These are phyloP conservation scores for Nemania bipapillata DNA, from an alignment of 2,329 filamentous ascomycete species.

Conservation along the genomic window DNA sequence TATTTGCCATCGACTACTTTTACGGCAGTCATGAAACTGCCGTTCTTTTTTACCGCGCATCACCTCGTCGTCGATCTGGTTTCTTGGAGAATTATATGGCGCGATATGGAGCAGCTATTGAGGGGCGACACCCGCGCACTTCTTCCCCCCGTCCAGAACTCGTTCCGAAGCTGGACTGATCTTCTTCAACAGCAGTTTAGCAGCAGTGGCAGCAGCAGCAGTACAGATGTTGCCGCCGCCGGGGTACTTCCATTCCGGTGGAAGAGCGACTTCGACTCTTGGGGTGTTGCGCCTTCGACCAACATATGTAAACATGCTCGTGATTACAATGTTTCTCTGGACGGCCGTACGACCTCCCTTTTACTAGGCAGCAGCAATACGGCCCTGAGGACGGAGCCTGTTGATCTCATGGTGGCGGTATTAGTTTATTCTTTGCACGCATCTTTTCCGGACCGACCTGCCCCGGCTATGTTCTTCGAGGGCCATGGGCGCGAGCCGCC, in stretches of 20 bases:
- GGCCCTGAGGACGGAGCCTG: not conserved
- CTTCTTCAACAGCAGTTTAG: slow-evolving; percentile 1
- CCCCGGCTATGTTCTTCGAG: slow-evolving; percentile 4
- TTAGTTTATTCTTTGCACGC: not conserved
- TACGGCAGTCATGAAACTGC: slow-evolving; percentile 4
- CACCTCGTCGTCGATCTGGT: slow-evolving; percentile 18
- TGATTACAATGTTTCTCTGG: slow-evolving; percentile 15
- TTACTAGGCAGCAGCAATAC: slow-evolving; percentile 2
- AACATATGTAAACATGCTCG: slow-evolving; percentile 15
- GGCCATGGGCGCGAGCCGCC: slow-evolving; percentile 13
- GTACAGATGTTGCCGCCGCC: slow-evolving; percentile 13
- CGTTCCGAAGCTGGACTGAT: slow-evolving; percentile 10
- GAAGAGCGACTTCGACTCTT: slow-evolving; percentile 4
- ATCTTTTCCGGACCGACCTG: slow-evolving; percentile 4
- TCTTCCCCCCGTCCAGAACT: slow-evolving; percentile 1
- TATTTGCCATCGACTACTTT: slow-evolving; percentile 14
- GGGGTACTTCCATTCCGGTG: slow-evolving; percentile 1
- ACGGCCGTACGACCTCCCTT: slow-evolving; percentile 4
- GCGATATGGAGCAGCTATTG: slow-evolving; percentile 6
- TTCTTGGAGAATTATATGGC: slow-evolving; percentile 20
- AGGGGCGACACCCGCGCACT: slow-evolving; percentile 5
- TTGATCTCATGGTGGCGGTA: slow-evolving; percentile 9
- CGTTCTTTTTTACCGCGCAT: slow-evolving; percentile 10
- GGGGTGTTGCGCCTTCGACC: slow-evolving; percentile 14
- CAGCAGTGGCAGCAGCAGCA: slow-evolving; percentile 2